Evolutionary conservation across 805 yeast genomes (phyloP), one percentile per base, ranked within the genome.

Genomic region (Kuraishia hungarica): DNA sequence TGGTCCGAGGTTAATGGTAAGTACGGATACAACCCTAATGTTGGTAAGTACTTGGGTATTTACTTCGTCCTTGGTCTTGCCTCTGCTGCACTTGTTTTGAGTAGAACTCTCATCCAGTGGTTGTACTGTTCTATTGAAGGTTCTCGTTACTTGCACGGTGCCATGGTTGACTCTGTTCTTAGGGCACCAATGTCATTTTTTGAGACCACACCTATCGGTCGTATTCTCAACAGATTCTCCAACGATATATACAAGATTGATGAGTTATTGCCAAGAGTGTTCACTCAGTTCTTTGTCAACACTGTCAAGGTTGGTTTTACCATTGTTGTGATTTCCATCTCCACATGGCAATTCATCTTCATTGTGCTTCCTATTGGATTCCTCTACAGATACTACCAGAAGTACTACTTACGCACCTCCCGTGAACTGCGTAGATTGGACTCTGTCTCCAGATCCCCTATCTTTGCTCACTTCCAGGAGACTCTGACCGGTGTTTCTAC

Each of bases 121-220:
- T 79, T 90, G 29, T 83, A 75, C 70, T 89, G 96, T 68, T 82
- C 96, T 1, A 87, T 93, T 63, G 81, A 81, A 55, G 96, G 94
- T 8, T 93, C 98, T 10, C 82, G 74, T 56, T 79, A 75, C 55
- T 74, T 90, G 57, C 98, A 92, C 68, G 79, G 84, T 58, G 70
- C 72, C 19, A 90, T 92, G 97, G 83, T 92, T 3, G 70, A 70
- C 48, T 61, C 71, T 54, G 94, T 92, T 15, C 70, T 93, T 57
- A 79, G 92, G 60, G 94, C 97, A 0, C 97, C 97, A 58, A 93
- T 92, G 97, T 80, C 89, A 35, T 92, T 93, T 68, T 92, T 92
- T 66, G 98, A 92, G 70, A 90, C 97, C 1, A 92, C 98, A 0
- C 98, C 97, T 55, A 84, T 91, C 60, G 98, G 98, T 43, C 81